Conservation (phyloP, 2,329 filamentous ascomycete species). For the Sporothrix euskadiensis region DNA sequence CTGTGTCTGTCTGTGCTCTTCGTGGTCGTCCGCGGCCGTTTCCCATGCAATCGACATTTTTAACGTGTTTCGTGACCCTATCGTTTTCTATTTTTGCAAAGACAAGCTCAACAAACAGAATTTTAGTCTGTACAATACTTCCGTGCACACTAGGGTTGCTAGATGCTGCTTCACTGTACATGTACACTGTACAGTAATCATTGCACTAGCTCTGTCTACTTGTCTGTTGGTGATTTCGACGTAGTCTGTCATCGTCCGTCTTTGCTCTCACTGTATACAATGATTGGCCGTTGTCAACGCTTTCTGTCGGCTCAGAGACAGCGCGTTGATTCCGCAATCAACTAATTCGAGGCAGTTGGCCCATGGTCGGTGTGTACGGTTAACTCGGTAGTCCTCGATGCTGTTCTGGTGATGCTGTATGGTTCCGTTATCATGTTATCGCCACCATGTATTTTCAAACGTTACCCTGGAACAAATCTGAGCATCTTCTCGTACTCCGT, state of each 20-base stretch:
- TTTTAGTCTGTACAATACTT: not conserved
- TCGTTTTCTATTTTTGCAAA: not conserved
- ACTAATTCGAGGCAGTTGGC: too few species aligned
- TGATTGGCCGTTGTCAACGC: not conserved
- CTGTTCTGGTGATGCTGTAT: not conserved
- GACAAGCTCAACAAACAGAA: not conserved
- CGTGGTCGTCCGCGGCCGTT: not conserved
- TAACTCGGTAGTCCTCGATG: not conserved
- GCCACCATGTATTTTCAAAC: not conserved
- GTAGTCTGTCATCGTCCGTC: too few species aligned
- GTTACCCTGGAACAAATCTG: not conserved
- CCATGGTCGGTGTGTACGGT: too few species aligned
- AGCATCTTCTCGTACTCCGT: not conserved
- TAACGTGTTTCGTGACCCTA: not conserved
- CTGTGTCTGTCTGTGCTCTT: not conserved
- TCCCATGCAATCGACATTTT: not conserved
- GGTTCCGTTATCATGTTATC: not conserved
- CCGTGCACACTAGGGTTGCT: not conserved
- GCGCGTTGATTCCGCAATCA: too few species aligned
- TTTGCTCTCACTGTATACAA: too few species aligned
- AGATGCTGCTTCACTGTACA: too few species aligned
- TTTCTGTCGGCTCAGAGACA: too few species aligned
- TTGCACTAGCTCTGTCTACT: not conserved
- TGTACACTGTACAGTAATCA: not conserved
- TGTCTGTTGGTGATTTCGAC: not conserved